Evolutionary conservation across 2,329 filamentous ascomycete species (phyloP).

Genomic region (Neonectria faginata): DNA sequence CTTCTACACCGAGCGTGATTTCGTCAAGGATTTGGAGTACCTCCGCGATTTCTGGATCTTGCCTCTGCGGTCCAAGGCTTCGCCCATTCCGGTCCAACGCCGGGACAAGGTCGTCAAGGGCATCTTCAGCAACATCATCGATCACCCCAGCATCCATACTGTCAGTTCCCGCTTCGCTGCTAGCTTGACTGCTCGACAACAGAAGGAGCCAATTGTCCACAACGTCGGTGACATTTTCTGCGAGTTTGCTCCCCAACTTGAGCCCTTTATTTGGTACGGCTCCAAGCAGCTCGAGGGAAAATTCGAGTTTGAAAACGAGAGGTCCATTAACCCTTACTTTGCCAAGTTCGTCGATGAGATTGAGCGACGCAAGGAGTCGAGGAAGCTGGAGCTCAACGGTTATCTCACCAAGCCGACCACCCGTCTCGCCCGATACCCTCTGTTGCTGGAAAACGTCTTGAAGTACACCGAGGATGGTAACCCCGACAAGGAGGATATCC

Average conservation of each 20-base stretch:
- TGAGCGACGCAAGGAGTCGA: slow-evolving; percentile 93
- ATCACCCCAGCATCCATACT: slow-evolving; percentile 81
- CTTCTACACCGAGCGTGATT: slow-evolving; percentile 98
- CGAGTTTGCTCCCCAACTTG: slow-evolving; percentile 90
- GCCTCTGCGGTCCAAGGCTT: slow-evolving; percentile 82
- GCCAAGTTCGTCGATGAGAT: slow-evolving; percentile 95
- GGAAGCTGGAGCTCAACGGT: slow-evolving; percentile 96
- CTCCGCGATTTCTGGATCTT: slow-evolving; percentile 98
- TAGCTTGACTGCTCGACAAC: slow-evolving; percentile 88
- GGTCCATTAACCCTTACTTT: slow-evolving; percentile 85
- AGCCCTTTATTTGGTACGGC: slow-evolving; percentile 96
- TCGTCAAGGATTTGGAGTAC: slow-evolving; percentile 98
- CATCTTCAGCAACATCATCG: slow-evolving; percentile 96
- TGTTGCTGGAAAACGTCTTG: slow-evolving; percentile 89
- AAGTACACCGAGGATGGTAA: slow-evolving; percentile 93
- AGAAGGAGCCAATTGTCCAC: slow-evolving; percentile 87
- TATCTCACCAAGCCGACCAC: slow-evolving; percentile 98
- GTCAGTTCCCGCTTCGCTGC: slow-evolving; percentile 92
- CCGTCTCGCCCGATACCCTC: slow-evolving; percentile 90
- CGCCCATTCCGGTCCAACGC: slow-evolving; percentile 88
- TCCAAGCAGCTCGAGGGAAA: slow-evolving; percentile 96
- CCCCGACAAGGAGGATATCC: slow-evolving; percentile 91
- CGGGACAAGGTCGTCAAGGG: slow-evolving; percentile 92
- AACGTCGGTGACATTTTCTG: slow-evolving; percentile 95
- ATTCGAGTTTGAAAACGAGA: slow-evolving; percentile 97